These are phyloP conservation scores for Orbilia brochopaga DNA, from an alignment of 2,329 filamentous ascomycete genomes.

Conservation along the genomic window DNA sequence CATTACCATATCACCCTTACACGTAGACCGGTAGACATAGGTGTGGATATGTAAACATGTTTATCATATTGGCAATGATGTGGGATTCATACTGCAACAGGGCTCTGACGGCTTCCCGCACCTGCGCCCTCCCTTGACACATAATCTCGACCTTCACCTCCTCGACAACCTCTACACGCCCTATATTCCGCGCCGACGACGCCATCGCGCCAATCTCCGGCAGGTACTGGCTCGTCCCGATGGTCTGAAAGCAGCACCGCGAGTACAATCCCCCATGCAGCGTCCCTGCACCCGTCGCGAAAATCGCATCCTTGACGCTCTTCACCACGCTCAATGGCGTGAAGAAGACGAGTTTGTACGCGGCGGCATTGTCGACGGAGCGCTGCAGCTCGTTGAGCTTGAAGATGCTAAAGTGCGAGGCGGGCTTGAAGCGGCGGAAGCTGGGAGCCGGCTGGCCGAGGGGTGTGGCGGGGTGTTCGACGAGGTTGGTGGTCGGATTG, in stretches of 20 bases:
- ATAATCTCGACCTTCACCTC: conserved; percentile 32
- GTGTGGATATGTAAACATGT: too few relatives aligned
- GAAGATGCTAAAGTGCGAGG: conserved; percentile 29
- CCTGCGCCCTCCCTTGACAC: conserved; percentile 29
- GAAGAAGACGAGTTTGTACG: conserved; percentile 39
- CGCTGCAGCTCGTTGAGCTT: conserved; percentile 37
- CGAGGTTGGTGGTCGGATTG: conserved; percentile 6
- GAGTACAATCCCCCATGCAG: conserved; percentile 22
- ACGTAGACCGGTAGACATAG: too few relatives aligned
- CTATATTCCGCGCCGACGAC: neutral
- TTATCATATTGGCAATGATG: too few relatives aligned
- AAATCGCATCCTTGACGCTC: conserved; percentile 35
- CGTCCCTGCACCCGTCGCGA: conserved; percentile 31
- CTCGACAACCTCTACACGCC: conserved; percentile 14
- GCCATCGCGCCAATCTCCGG: conserved; percentile 20
- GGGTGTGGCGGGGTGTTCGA: neutral
- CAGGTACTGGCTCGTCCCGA: conserved; percentile 34
- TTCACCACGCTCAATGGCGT: conserved; percentile 8
- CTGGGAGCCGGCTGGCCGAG: conserved; percentile 1
- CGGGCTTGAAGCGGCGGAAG: conserved; percentile 33
- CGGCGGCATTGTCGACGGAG: conserved; percentile 19
- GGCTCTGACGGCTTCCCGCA: conserved; percentile 24
- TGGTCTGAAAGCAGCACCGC: conserved; percentile 37
- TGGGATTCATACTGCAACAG: conserved; percentile 23
- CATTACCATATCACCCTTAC: conserved; percentile 1